A percentile compares a stretch with the other conserved stretches of the same genome.
Evolutionary conservation across 2,329 filamentous ascomycete species (phyloP).

Genomic region (Venturia asperata): DNA sequence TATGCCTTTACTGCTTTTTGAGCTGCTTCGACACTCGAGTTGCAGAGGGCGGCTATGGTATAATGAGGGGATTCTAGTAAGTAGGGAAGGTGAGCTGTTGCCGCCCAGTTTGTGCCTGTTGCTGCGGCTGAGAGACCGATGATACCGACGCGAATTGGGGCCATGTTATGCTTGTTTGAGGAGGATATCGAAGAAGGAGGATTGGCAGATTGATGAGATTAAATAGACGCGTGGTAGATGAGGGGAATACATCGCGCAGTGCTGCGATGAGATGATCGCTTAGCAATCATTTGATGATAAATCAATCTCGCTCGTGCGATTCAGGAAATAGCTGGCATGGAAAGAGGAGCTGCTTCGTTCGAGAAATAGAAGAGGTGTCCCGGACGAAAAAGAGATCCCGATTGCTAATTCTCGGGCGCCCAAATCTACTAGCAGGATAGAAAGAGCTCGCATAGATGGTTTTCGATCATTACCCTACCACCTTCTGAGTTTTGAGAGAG

Average conservation of each 20-base stretch:
- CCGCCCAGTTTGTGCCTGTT: conserved; percentile 15
- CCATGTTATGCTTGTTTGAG: background rate
- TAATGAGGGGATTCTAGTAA: conserved; percentile 33
- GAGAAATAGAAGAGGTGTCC: too few species aligned
- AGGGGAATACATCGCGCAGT: background rate
- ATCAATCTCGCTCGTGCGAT: background rate
- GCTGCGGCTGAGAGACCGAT: conserved; percentile 12
- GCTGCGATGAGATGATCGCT: background rate
- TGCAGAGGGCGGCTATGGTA: conserved; percentile 44
- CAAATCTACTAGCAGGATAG: too few species aligned
- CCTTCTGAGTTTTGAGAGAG: too few species aligned
- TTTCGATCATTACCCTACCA: too few species aligned
- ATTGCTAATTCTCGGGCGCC: too few species aligned
- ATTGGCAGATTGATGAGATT: background rate
- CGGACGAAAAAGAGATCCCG: too few species aligned
- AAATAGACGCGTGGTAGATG: background rate
- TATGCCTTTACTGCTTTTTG: conserved; percentile 38
- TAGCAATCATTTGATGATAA: conserved; percentile 1
- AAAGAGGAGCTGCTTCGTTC: too few species aligned
- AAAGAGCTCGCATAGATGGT: too few species aligned
- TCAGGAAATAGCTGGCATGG: background rate
- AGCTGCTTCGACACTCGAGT: conserved; percentile 40
- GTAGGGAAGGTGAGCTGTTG: conserved; percentile 34
- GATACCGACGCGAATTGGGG: conserved; percentile 13
- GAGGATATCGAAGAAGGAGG: background rate